Base-by-base conservation (phyloP, 2,329 filamentous ascomycete species). In the Epichloe baconii region DNA sequence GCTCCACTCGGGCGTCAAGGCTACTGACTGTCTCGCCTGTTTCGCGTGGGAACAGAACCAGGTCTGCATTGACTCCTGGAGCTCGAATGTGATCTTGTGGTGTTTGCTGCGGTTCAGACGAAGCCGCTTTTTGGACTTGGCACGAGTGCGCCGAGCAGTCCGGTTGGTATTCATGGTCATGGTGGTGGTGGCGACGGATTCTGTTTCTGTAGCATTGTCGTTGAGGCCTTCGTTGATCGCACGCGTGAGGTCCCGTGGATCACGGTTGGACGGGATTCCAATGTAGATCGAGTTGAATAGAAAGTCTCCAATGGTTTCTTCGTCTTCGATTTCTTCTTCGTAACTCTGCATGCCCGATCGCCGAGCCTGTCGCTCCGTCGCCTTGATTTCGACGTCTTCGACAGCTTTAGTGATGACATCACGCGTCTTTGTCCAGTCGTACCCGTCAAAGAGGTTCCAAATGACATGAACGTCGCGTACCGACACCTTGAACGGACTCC, bases 221-320 rank as follows among this genome's bases (percentile, higher is more conserved):
- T 95, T 87, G 46, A 97, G 78, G 37, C 91, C 82, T 52, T 85
- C 82, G 62, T 96, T 95, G 67, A 98, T 95, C 40, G 86, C 86
- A 44, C 81, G 79, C 4, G 87, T 76, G 10, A 97, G 76, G 34
- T 95, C 88, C 49, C 80, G 80, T 5, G 89, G 88, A 59, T 97
- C 91, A 52, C 85, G 81, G 58, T 90, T 93, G 11, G 86, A 78
- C 0, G 91, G 86, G 17, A 98, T 86, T 14, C 87, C 89, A 59
- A 98, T 96, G 70, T 96, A 98, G 50, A 98, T 95, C 0, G 93
- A 98, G 64, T 98, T 97, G 76, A 98, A 98, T 15, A 98, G 74
- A 59, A 94, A 95, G 64, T 98, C 94, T 5, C 88, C 89, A 66
- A 97, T 94, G 5, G 86, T 86, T 12, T 82, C 87, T 66, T 90